A percentile compares a stretch with the other conserved stretches of the same genome.
These are phyloP conservation scores for Pichia thaimueangensis DNA, from an alignment of 805 yeast species.

Conservation along the genomic window DNA sequence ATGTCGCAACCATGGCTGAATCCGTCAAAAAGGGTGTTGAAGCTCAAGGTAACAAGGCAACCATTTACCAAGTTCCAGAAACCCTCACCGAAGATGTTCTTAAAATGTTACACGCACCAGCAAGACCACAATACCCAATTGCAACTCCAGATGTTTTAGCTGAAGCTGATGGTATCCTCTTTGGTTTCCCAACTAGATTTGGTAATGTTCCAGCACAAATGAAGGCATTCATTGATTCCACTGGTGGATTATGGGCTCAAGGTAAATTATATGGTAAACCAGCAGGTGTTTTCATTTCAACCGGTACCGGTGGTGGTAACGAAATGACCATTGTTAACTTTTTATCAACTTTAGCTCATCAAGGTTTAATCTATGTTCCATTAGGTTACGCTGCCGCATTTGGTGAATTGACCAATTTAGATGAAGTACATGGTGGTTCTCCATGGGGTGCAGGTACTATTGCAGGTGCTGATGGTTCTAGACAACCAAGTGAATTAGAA, in stretches of 20 bases:
- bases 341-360: constrained; percentile 64
- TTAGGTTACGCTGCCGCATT: constrained; percentile 61
- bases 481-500: constrained; percentile 60
- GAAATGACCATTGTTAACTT: constrained; percentile 64
- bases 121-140: constrained; percentile 56
- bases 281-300: constrained; percentile 65
- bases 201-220: constrained; percentile 79
- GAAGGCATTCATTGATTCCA: constrained; percentile 68
- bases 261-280: constrained; percentile 71
- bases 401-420: constrained; percentile 46
- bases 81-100: constrained; percentile 60
- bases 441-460: constrained; percentile 84
- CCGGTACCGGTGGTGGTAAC: constrained; percentile 83
- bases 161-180: constrained; percentile 71
- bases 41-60: constrained; percentile 62
- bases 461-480: constrained; percentile 74
- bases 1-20: constrained; percentile 61
- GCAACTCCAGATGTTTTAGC: constrained; percentile 54
- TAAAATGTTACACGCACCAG: constrained; percentile 53
- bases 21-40: constrained; percentile 62
- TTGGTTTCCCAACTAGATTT: constrained; percentile 83
- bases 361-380: constrained; percentile 76
- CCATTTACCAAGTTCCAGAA: constrained; percentile 70
- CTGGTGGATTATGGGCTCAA: constrained; percentile 73
- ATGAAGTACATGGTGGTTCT: constrained; percentile 72